A percentile compares a stretch with the other conserved stretches of the same genome.
These are phyloP conservation scores for Brasilioporus rufonigricans DNA, from an alignment of 768 basidiomycete genomes.

Conservation along the genomic window DNA sequence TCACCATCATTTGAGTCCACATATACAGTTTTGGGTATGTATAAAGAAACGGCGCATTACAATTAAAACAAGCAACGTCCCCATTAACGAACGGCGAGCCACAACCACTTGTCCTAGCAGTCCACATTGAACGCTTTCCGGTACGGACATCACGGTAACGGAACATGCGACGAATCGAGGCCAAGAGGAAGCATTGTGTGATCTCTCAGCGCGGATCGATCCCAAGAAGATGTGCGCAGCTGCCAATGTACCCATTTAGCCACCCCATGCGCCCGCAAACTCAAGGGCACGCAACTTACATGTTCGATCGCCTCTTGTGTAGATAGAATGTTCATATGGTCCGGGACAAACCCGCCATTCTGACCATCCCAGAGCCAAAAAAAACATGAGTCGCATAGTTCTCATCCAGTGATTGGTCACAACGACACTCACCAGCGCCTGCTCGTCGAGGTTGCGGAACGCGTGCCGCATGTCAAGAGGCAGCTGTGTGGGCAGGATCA, in stretches of 20 bases:
- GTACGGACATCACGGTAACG: slow-evolving; percentile 9
- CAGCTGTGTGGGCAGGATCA: slow-evolving; percentile 71
- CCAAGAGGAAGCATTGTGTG: slow-evolving; percentile 58
- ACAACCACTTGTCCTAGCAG: not conserved
- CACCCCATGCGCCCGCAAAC: not conserved
- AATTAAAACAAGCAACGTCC: not conserved
- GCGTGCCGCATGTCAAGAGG: slow-evolving; percentile 67
- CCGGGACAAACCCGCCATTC: slow-evolving; percentile 55
- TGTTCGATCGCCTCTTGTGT: slow-evolving; percentile 54
- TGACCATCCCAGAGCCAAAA: no score
- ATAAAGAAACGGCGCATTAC: not conserved
- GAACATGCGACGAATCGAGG: slow-evolving; percentile 33
- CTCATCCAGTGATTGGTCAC: not conserved
- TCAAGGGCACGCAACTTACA: slow-evolving; percentile 35
- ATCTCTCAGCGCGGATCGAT: slow-evolving; percentile 44
- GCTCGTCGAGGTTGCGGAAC: slow-evolving; percentile 70
- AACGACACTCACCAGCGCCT: slow-evolving; percentile 45
- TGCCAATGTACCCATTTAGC: slow-evolving; percentile 26
- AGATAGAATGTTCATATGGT: slow-evolving; percentile 77
- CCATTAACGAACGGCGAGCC: not conserved
- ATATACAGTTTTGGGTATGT: not conserved
- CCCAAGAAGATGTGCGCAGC: slow-evolving; percentile 57
- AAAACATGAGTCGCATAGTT: no score
- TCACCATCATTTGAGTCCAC: no score
- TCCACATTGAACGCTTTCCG: not conserved